Conservation (phyloP, 345 rosid species). For the Physaria fendleri region DNA sequence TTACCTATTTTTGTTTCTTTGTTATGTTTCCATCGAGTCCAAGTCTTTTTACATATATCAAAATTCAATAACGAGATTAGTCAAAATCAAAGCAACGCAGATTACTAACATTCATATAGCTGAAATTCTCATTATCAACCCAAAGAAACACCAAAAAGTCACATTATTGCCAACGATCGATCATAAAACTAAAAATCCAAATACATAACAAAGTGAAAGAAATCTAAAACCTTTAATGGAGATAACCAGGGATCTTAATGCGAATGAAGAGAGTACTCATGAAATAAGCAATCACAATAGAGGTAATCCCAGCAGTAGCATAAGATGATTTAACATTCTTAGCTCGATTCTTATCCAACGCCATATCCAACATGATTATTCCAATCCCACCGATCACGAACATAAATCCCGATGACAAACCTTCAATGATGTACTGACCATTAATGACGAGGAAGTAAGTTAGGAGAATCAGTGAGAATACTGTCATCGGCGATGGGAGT, state of each 20-base stretch:
- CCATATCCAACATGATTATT: slow-evolving; percentile 75
- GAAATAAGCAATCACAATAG: slow-evolving; percentile 63
- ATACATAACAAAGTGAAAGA: slow-evolving; percentile 5
- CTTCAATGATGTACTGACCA: slow-evolving; percentile 97
- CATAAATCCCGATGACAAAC: slow-evolving; percentile 96
- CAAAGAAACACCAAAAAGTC: slow-evolving; percentile 15
- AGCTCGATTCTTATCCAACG: slow-evolving; percentile 81
- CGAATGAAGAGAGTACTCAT: slow-evolving; percentile 97
- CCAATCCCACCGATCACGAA: slow-evolving; percentile 88
- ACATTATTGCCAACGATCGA: neutral
- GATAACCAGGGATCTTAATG: slow-evolving; percentile 95
- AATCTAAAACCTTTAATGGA: too few species aligned
- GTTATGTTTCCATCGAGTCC: too few species aligned
- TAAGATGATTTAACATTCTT: slow-evolving; percentile 72
- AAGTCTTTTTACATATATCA: too few species aligned
- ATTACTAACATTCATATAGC: neutral
- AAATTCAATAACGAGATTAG: neutral
- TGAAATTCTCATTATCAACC: slow-evolving; percentile 10
- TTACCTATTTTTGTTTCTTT: neutral
- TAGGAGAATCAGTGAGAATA: slow-evolving; percentile 71
- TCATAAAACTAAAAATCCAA: neutral
- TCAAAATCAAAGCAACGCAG: neutral
- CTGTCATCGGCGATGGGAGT: slow-evolving; percentile 88
- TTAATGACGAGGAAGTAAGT: slow-evolving; percentile 93
- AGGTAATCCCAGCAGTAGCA: slow-evolving; percentile 70